Evolutionary conservation across 345 rosid genomes (phyloP).

Genomic region (Hibiscus trionum): DNA sequence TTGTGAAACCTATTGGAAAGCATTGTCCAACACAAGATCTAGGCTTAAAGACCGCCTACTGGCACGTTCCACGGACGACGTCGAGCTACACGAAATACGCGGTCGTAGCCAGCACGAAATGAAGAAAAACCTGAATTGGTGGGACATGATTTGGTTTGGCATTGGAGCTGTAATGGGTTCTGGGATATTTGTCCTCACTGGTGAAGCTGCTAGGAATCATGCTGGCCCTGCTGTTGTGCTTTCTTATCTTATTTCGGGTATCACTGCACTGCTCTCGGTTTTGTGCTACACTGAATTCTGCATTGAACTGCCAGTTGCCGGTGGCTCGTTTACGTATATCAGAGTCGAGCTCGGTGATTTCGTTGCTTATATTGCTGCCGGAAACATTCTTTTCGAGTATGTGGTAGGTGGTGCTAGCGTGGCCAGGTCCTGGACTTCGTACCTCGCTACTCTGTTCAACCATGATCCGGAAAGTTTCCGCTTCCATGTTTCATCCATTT

Average conservation of each 20-base stretch:
- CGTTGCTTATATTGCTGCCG: constrained; percentile 65
- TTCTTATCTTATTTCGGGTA: constrained; percentile 43
- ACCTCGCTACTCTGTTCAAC: constrained; percentile 71
- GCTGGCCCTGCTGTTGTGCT: constrained; percentile 51
- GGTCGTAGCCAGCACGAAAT: constrained; percentile 44
- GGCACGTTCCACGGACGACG: constrained; percentile 38
- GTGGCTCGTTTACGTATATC: constrained; percentile 52
- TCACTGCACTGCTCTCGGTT: constrained; percentile 40
- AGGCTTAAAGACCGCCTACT: constrained; percentile 48
- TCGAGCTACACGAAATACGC: constrained; percentile 35
- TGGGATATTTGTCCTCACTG: constrained; percentile 56
- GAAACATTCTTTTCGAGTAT: constrained; percentile 76
- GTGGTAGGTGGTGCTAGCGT: constrained; percentile 69
- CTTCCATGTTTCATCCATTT: constrained; percentile 26
- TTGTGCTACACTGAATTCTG: constrained; percentile 50
- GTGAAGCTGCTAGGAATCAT: constrained; percentile 40
- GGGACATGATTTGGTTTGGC: constrained; percentile 61
- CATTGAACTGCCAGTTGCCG: constrained; percentile 43
- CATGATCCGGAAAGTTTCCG: constrained; percentile 43
- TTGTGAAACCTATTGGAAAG: constrained; percentile 38
- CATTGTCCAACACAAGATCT: constrained; percentile 34
- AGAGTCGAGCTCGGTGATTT: constrained; percentile 85
- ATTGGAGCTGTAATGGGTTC: constrained; percentile 56
- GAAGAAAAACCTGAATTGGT: constrained; percentile 56
- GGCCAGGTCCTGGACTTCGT: constrained; percentile 75